Conservation (phyloP, 805 yeast species). For the Ogataea allantospora region DNA sequence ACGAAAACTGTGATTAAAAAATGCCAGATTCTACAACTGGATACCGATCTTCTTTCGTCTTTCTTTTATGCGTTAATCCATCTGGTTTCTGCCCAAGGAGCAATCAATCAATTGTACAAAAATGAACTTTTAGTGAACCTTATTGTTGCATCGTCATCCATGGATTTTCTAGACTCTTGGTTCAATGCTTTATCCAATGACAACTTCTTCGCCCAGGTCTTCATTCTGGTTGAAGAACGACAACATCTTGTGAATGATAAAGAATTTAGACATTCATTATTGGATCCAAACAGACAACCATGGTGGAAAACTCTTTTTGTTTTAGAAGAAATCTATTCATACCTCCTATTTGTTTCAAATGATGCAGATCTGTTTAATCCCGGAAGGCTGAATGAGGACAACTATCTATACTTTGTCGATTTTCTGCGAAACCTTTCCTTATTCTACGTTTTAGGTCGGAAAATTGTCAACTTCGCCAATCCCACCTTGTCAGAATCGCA, state of each 20-base stretch:
- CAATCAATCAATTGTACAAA: slow-evolving; percentile 18
- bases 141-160: slow-evolving; percentile 25
- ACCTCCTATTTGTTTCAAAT: slow-evolving; percentile 63
- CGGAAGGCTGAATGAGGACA: slow-evolving; percentile 40
- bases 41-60: slow-evolving; percentile 15
- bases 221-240: slow-evolving; percentile 19
- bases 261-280: slow-evolving; percentile 18
- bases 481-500: slow-evolving; percentile 9
- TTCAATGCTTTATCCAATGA: slow-evolving; percentile 21
- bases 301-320: slow-evolving; percentile 43
- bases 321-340: slow-evolving; percentile 62
- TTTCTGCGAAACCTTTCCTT: slow-evolving; percentile 53
- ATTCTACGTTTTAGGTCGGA: slow-evolving; percentile 31
- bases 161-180: slow-evolving; percentile 20
- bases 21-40: slow-evolving; percentile 10
- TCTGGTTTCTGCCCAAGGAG: slow-evolving; percentile 17
- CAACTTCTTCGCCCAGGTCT: slow-evolving; percentile 20
- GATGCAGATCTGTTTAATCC: slow-evolving; percentile 56
- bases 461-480: slow-evolving; percentile 12
- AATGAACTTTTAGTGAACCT: slow-evolving; percentile 23
- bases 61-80: slow-evolving; percentile 22
- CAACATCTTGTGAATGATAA: slow-evolving; percentile 12
- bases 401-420: slow-evolving; percentile 40
- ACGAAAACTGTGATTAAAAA: slow-evolving; percentile 11
- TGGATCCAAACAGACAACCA: slow-evolving; percentile 14